Evolutionary conservation across 179 eudicot species (phyloP), one percentile per base, ranked within the genome.

Genomic region (Silene noctiflora): DNA sequence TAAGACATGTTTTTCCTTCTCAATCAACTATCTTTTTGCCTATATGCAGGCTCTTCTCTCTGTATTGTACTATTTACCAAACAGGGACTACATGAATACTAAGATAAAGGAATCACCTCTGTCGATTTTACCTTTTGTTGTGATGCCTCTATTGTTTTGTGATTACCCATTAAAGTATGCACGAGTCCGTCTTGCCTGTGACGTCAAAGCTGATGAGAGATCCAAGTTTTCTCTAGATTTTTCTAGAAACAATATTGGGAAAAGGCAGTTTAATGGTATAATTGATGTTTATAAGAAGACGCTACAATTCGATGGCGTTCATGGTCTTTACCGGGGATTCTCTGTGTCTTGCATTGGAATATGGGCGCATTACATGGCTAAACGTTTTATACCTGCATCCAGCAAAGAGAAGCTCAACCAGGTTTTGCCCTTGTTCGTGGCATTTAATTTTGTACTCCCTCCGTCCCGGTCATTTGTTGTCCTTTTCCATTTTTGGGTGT

Each of bases 271-370:
- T 33, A 27, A 8, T 60, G 78, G 66, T 60, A 21, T 46, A 33
- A 21, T 60, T 67, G 78, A 74, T 79, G 81, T 74, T 21, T 27
- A 4, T 7, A 25, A 35, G 63, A 79, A 75, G 78, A 74, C 75
- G 17, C 53, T 68, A 4, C 60, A 46, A 60, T 79, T 16, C 1
- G 82, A 79, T 68, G 82, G 82, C 39, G 8, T 79, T 61, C 1
- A 1, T 14, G 82, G 82, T 62, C 48, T 79, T 48, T 79, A 62
- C 74, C 70, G 82, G 4, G 82, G 82, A 48, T 48, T 6, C 21
- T 20, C 33, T 3, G 0, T 56, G 3, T 0, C 19, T 29, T 69
- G 69, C 70, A 16, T 79, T 67, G 73, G 51, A 29, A 0, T 2
- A 4, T 2, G 5, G 0, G 59, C 62, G n/a, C 13, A 3, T 6